Conservation (phyloP, 78 protist species). For the Chrysochromulina parva region DNA sequence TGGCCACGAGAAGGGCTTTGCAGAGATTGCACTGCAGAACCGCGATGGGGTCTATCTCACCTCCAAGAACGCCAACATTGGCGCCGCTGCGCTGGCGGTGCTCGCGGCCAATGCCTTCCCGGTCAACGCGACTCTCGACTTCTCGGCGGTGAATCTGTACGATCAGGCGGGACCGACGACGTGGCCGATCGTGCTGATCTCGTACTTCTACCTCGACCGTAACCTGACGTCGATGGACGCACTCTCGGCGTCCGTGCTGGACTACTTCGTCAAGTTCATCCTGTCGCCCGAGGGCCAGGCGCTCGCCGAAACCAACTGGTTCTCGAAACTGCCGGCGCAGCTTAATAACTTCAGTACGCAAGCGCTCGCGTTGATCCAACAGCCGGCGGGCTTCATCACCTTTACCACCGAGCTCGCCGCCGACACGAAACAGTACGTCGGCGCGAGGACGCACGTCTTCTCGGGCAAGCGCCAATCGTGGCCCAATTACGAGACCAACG, state of each 20-base stretch:
- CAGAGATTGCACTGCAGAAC: background rate
- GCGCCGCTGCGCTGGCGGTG: background rate
- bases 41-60: background rate
- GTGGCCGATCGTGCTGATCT: slow-evolving; percentile 17
- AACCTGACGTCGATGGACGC: background rate
- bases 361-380: background rate
- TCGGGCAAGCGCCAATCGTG: no score
- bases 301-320: background rate
- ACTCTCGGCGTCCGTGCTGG: background rate
- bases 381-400: no score
- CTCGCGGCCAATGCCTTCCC: background rate
- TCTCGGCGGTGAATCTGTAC: background rate
- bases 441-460: no score
- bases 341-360: background rate
- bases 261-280: background rate
- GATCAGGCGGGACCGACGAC: background rate
- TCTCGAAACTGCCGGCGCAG: background rate
- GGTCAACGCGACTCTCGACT: background rate
- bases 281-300: slow-evolving; percentile 14
- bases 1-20: background rate
- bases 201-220: background rate
- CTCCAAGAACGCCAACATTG: background rate
- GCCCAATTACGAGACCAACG: no score
- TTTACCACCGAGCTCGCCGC: no score
- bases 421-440: no score